phyloP scores from a whole-genome alignment of 2,329 filamentous ascomycete species.

The Pseudogymnoascus pannorum region DNA sequence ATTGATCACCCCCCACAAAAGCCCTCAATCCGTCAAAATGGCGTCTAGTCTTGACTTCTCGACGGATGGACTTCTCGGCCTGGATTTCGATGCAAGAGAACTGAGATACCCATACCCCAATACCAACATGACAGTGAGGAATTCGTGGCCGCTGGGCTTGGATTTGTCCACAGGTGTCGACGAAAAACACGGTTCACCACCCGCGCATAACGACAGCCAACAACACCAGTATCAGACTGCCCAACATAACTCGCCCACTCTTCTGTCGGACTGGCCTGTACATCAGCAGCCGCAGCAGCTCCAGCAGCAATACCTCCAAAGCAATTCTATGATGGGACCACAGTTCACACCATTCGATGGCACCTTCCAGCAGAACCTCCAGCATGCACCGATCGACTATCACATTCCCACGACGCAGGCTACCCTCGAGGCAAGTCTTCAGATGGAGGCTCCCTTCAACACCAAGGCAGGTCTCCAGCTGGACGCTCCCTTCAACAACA shows the following conservation, averaged over 20 bases:
- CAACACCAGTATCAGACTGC: conserved; percentile 32
- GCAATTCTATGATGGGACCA: conserved; percentile 27
- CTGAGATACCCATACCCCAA: conserved; percentile 45
- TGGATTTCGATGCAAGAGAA: conserved; percentile 52
- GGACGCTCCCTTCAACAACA: conserved; percentile 53
- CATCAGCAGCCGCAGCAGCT: conserved; percentile 27
- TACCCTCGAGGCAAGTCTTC: conserved; percentile 50
- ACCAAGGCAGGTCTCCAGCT: conserved; percentile 42
- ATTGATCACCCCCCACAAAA: conserved; percentile 31
- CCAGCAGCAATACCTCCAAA: conserved; percentile 27
- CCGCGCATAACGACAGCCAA: conserved; percentile 38
- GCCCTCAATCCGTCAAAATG: conserved; percentile 36
- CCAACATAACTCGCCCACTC: conserved; percentile 41
- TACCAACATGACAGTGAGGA: conserved; percentile 33
- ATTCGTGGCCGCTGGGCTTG: conserved; percentile 29
- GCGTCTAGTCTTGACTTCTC: conserved; percentile 51
- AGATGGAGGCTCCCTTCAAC: conserved; percentile 57
- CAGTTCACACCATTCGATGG: conserved; percentile 26
- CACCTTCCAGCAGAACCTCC: conserved; percentile 27
- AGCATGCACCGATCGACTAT: conserved; percentile 28
- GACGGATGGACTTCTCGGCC: conserved; percentile 54
- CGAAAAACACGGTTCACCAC: conserved; percentile 26
- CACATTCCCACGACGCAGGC: conserved; percentile 50
- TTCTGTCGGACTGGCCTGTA: conserved; percentile 56
- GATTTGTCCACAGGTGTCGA: conserved; percentile 28